Base-by-base conservation (phyloP, 345 rosid species). In the Rubroshorea leprosula region DNA sequence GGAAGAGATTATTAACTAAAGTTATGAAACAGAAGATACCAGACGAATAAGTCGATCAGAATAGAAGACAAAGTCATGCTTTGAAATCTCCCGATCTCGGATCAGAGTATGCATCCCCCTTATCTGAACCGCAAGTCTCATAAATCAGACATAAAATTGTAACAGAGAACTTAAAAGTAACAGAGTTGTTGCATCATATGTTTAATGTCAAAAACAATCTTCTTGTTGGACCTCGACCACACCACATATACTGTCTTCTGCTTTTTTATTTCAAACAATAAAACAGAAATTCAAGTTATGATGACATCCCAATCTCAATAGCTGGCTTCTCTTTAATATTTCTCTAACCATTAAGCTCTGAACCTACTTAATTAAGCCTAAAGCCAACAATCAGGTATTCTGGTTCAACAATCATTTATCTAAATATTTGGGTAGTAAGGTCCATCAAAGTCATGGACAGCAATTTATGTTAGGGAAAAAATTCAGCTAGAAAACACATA, bases 101-200 rank as follows among this genome's bases (percentile, higher is more conserved):
- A 94, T 94, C 76, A 94, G 79, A 64, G 99, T 94, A 68, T 94
- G 99, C 99, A 94, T 90, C 50, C 97, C 99, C 80, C 96, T 75
- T 68, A 94, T 94, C 97, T 94, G 85, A 62, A 53, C 69, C 53
- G 72, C n/a, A 38, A 45, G 66, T 58, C 48, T 54, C 49, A 31
- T 54, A 15, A 43, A 58, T 65, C 47, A 77, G 62, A 68, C 47
- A 46, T n/a, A n/a, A 45, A 35, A 2, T 35, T 2, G 12, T 8
- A 35, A 35, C 1, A 8, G 41, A 35, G 5, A 35, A 6, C 5
- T 35, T 35, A 6, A 35, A 35, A n/a, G 11, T 10, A 35, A 35
- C 41, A 35, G 41, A 35, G 41, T 13, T 35, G 6, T 13, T 35
- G 9, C n/a, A n/a, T n/a, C n/a, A n/a, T n/a, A n/a, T n/a, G n/a